Base-by-base conservation (phyloP, 2,329 filamentous ascomycete genomes). In the Penicillium expansum region DNA sequence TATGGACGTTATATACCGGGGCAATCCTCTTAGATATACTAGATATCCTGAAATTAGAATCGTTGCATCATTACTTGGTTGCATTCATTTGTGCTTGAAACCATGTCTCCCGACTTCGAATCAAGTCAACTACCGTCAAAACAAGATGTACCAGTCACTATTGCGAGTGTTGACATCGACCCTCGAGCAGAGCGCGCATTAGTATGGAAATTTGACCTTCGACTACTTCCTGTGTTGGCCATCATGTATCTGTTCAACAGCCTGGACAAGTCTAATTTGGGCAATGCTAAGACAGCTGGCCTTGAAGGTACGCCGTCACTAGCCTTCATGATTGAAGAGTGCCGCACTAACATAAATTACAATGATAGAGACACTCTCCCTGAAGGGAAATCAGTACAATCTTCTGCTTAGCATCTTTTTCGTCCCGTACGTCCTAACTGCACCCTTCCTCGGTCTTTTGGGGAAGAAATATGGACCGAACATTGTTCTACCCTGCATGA, bases 221-320 rank as follows among this genome's bases (percentile, higher is more conserved):
- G 61, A 14, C 48, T 84, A 48, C 69, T 84, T 14, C 82, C 82
- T 3, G 75, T 83, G 43, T 68, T 84, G 9, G 79, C 82, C 0
- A 59, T 82, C 38, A 83, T 84, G 81, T 84, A 83, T 55, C 71
- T 83, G 2, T 82, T 80, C 70, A 79, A 79, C 64, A 71, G 72
- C 33, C 68, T 77, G 7, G 76, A 79, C 60, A 78, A 78, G 55
- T 70, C 69, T 43, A 80, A 79, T 45, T 52, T 72, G 27, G 67
- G 67, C 7, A 69, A 69, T 59, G 66, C 67, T 20, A 68, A 69
- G 53, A 69, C 67, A 3, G 67, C 64, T 2, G 63, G 63, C 3
- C 50, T 69, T 4, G 63, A 65, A 42, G 57, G 64, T 64, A 44
- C 13, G 55, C 24, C 18, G n/a, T 5, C 18, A 22, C 50, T 7